phyloP scores from a whole-genome alignment of 2,329 filamentous ascomycete genomes.

The Fusarium sp. region DNA sequence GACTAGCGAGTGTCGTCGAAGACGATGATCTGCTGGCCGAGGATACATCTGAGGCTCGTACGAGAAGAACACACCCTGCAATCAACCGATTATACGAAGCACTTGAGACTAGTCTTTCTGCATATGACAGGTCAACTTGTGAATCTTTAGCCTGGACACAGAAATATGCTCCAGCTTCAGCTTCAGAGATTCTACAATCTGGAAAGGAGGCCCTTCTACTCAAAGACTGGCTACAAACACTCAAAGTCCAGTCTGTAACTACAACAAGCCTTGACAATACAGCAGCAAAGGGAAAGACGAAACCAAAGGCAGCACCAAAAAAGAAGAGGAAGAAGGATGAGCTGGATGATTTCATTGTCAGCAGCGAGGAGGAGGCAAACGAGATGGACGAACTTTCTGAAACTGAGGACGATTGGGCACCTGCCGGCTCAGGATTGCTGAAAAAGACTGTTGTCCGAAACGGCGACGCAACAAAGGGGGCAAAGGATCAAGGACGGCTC shows the following conservation, averaged over 20 bases:
- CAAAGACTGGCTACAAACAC: constrained; percentile 81
- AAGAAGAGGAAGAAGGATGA: constrained; percentile 80
- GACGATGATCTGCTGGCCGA: constrained; percentile 48
- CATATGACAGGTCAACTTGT: constrained; percentile 83
- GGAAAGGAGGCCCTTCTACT: constrained; percentile 77
- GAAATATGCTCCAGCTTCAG: constrained; percentile 81
- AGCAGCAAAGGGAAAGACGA: constrained; percentile 43
- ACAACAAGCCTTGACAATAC: constrained; percentile 59
- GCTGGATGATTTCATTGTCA: constrained; percentile 82
- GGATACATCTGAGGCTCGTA: constrained; percentile 45
- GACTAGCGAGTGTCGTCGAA: neutral
- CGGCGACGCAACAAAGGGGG: constrained; percentile 50
- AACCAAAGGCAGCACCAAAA: constrained; percentile 50
- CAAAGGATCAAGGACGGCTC: constrained; percentile 61
- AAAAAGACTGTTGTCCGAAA: constrained; percentile 67
- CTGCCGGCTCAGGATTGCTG: constrained; percentile 50
- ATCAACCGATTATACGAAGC: constrained; percentile 68
- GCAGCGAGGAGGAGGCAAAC: constrained; percentile 78
- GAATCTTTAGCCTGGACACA: constrained; percentile 81
- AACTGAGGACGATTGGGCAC: constrained; percentile 62
- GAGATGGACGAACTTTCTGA: constrained; percentile 77
- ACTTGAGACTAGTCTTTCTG: constrained; percentile 72
- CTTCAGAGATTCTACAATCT: constrained; percentile 79
- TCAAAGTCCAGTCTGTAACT: constrained; percentile 82
- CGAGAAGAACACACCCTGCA: constrained; percentile 63